Evolutionary conservation across 2,329 filamentous ascomycete species (phyloP), one percentile per base, ranked within the genome.

Genomic region (Aspergillus cejpii): DNA sequence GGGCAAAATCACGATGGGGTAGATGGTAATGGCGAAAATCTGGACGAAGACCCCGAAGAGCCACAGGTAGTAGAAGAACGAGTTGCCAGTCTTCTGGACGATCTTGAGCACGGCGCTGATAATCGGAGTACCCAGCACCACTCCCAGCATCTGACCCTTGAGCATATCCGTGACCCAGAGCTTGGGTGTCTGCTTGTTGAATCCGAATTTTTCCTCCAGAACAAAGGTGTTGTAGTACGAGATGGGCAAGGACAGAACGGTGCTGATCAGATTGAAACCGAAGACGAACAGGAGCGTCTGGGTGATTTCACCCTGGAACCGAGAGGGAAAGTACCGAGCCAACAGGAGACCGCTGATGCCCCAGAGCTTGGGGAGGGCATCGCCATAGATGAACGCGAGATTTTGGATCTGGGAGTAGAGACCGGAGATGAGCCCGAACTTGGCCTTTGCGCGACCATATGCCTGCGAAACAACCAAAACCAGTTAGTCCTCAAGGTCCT

Each of bases 31-130:
- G 71, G 87, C 90, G 66, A 92, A 91, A 51, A 97, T 77, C 71
- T 97, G 92, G 31, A 98, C 80, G 46, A 80, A 83, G 49, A 94
- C 82, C 56, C 86, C 84, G 62, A 98, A 97, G 48, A 92, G 71
- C 90, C 91, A 98, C 45, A 98, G 81, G 67, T 96, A 98, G 74
- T 94, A 94, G 77, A 97, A 96, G 77, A 98, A 98, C 63, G 84
- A 80, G 63, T 85, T 87, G 54, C 92, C 92, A 10, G 94, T 96
- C 72, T 85, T 87, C 70, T 95, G 84, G 60, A 98, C 85, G 63
- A 98, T 98, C 66, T 86, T 81, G 61, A 97, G 79, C 75, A 98
- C 94, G 33, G 84, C 92, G 54, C 87, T 86, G 51, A 96, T 85
- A 56, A 98, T 84, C 0, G 94, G 92, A 41, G 88, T 83, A 49